These are phyloP conservation scores for Kwoniella bestiolae DNA, from an alignment of 768 basidiomycete genomes.

Conservation along the genomic window DNA sequence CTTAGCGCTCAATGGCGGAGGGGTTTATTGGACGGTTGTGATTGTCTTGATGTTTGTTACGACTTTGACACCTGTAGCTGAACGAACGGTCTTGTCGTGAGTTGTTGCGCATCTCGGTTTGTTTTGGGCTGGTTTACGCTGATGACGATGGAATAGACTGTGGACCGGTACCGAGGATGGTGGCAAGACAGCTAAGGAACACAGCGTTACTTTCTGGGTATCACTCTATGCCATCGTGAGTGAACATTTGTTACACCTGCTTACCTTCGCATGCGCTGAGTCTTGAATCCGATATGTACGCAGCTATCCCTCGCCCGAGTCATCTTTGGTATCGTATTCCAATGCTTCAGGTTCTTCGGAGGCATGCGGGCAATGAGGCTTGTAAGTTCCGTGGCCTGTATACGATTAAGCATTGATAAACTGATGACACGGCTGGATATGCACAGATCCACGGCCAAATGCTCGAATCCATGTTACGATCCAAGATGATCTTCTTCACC, in stretches of 20 bases:
- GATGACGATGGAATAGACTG: conserved; percentile 17
- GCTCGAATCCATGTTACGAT: conserved; percentile 39
- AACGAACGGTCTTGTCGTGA: conserved; percentile 38
- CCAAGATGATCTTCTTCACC: conserved; percentile 45
- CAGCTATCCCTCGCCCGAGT: conserved; percentile 28
- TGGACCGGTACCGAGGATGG: conserved; percentile 33
- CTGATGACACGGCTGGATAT: too few species aligned
- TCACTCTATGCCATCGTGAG: conserved; percentile 35
- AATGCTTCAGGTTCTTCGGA: conserved; percentile 29
- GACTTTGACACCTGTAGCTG: conserved; percentile 26
- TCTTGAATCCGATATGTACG: background rate
- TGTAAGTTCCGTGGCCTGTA: conserved; percentile 21
- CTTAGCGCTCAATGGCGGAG: conserved; percentile 26
- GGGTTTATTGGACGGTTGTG: conserved; percentile 32
- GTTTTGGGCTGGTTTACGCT: background rate
- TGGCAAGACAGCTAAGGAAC: background rate
- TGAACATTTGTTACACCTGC: background rate
- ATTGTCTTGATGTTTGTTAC: conserved; percentile 13
- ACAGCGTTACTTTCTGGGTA: conserved; percentile 34
- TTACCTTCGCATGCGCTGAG: too few species aligned
- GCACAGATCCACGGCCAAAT: conserved; percentile 43
- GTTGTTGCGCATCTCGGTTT: background rate
- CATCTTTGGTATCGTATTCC: conserved; percentile 11
- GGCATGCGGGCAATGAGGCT: conserved; percentile 29
- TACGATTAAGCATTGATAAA: background rate